Base-by-base conservation (phyloP, 2,329 filamentous ascomycete species). In the Metarhizium rileyi region DNA sequence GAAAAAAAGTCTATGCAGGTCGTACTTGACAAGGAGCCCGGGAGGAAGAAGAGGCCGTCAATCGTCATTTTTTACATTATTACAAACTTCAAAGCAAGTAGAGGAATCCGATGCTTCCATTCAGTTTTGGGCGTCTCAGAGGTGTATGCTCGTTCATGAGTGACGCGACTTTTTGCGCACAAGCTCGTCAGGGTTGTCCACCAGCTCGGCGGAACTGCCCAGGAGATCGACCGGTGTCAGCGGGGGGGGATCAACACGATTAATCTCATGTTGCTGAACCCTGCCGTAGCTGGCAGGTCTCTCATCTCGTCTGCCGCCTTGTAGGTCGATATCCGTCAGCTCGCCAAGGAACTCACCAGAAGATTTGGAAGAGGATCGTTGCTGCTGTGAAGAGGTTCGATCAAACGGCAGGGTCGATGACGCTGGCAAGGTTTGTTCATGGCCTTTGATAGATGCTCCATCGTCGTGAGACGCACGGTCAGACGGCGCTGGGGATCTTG, bases 231-330 rank as follows among this genome's bases (percentile, higher is more conserved):
- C 62, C 8, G 67, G 62, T 4, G 59, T 64, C 35, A 67, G 63
- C 22, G 69, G 66, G 5, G 73, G 75, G 18, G 36, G 22, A 47
- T 81, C 77, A 20, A 81, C 68, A 26, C 73, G 71, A 57, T 66
- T 78, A 51, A 81, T 75, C 50, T 68, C 78, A 49, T 80, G 78
- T 30, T 81, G 77, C 50, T 75, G 69, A 22, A 84, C 81, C 49
- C 71, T 71, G 20, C 80, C 80, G 48, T 76, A 74, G 49, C 71
- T 80, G 1, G 76, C 73, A 7, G 76, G 73, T 30, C 73, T 68
- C 44, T 79, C 75, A 22, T 73, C 70, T 18, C 59, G 64, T 35
- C 33, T 30, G 10, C 60, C 58, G 33, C 59, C 62, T 43, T 56
- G 62, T 53, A 68, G 63, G 46, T 73, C 68, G 38, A 67, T 59